Evolutionary conservation across 768 basidiomycete genomes (phyloP).

Genomic region (Leccinellum albellum): DNA sequence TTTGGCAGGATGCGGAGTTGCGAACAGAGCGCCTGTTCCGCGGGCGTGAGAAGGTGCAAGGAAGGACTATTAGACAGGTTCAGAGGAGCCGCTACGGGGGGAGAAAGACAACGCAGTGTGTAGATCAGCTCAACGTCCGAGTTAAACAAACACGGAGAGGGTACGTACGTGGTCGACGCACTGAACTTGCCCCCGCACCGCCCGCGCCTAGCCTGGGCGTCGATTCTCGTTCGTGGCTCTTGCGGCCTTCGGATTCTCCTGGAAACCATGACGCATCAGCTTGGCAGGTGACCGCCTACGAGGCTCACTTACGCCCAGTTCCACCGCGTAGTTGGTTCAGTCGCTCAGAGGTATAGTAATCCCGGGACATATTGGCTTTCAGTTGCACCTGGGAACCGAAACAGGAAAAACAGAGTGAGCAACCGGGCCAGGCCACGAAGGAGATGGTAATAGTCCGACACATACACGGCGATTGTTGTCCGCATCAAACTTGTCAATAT

Average conservation of each 20-base stretch:
- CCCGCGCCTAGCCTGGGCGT: slow-evolving; percentile 48
- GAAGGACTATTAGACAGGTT: slow-evolving; percentile 90
- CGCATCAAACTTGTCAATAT: slow-evolving; percentile 85
- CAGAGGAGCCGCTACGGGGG: slow-evolving; percentile 53
- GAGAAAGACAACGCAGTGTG: neutral
- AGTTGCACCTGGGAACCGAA: slow-evolving; percentile 49
- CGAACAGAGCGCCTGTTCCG: slow-evolving; percentile 87
- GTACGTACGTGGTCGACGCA: slow-evolving; percentile 41
- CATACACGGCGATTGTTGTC: slow-evolving; percentile 73
- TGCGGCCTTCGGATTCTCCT: slow-evolving; percentile 49
- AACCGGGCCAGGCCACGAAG: neutral
- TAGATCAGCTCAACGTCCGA: neutral
- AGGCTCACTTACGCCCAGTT: slow-evolving; percentile 40
- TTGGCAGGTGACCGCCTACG: neutral
- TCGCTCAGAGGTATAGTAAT: slow-evolving; percentile 54
- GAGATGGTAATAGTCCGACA: neutral
- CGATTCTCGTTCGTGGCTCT: slow-evolving; percentile 57
- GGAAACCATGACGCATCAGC: neutral
- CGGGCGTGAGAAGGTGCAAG: slow-evolving; percentile 82
- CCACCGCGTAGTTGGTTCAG: slow-evolving; percentile 44
- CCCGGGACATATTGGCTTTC: slow-evolving; percentile 54
- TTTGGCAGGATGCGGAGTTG: slow-evolving; percentile 88
- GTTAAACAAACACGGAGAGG: neutral
- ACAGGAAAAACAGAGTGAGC: neutral
- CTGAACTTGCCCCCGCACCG: slow-evolving; percentile 34